phyloP scores from a whole-genome alignment of 192 early-diverging fungal species.

The Coemansia sp. region DNA sequence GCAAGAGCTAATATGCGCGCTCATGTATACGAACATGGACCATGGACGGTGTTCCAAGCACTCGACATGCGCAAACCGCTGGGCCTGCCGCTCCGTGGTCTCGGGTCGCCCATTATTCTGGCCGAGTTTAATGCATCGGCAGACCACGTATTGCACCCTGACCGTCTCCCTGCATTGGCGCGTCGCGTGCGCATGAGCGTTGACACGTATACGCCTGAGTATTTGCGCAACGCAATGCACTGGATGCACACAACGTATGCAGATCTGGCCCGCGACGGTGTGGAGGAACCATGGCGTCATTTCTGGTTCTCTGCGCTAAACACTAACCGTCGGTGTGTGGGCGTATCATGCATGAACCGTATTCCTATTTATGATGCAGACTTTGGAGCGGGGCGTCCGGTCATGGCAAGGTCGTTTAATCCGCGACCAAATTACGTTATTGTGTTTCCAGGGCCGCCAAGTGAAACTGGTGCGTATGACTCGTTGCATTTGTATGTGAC shows the following conservation, averaged over 20 bases:
- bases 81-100: slow-evolving; percentile 21
- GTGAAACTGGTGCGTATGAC: background rate
- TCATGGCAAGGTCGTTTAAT: slow-evolving; percentile 47
- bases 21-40: slow-evolving; percentile 23
- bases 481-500: slow-evolving; percentile 44
- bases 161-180: slow-evolving; percentile 12
- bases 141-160: background rate
- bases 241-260: slow-evolving; percentile 34
- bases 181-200: slow-evolving; percentile 21
- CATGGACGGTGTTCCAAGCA: slow-evolving; percentile 43
- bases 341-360: slow-evolving; percentile 46
- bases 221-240: slow-evolving; percentile 31
- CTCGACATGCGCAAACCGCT: slow-evolving; percentile 46
- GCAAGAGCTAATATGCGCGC: slow-evolving; percentile 33
- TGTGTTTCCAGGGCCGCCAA: slow-evolving; percentile 43
- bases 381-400: slow-evolving; percentile 37
- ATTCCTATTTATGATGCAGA: slow-evolving; percentile 46
- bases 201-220: slow-evolving; percentile 22
- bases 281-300: slow-evolving; percentile 38
- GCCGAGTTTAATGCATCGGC: slow-evolving; percentile 21
- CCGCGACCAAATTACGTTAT: slow-evolving; percentile 46
- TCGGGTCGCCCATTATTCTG: slow-evolving; percentile 45
- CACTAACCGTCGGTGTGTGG: slow-evolving; percentile 25
- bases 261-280: slow-evolving; percentile 10
- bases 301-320: slow-evolving; percentile 47